Conservation (phyloP, 192 early-diverging fungal genomes). For the Piromyces finnis region DNA sequence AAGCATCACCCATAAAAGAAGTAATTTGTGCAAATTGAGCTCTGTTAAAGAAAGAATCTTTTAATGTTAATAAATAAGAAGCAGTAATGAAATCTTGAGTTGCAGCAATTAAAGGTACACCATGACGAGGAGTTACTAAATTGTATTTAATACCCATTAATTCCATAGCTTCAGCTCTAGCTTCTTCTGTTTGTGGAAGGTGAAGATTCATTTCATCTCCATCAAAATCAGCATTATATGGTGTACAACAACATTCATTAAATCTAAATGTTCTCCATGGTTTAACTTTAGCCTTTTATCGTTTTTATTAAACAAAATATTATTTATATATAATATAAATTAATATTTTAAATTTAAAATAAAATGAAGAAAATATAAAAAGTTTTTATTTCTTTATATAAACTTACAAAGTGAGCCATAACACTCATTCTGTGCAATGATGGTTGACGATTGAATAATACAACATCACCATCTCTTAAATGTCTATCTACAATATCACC, state of each 20-base stretch:
- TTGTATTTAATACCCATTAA: slow-evolving; percentile 93
- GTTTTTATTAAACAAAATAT: too few relatives aligned
- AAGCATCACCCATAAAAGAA: slow-evolving; percentile 76
- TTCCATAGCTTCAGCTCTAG: slow-evolving; percentile 83
- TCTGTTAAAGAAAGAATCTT: slow-evolving; percentile 90
- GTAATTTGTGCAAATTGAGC: slow-evolving; percentile 82
- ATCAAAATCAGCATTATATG: slow-evolving; percentile 99
- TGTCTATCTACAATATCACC: slow-evolving; percentile 96
- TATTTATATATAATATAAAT: slow-evolving; percentile 1
- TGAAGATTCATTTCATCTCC: slow-evolving; percentile 99
- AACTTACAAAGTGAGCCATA: slow-evolving; percentile 81
- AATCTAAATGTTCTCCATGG: slow-evolving; percentile 98
- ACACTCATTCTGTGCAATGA: slow-evolving; percentile 91
- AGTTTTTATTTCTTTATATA: neutral
- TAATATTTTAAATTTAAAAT: neutral
- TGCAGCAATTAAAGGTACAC: slow-evolving; percentile 93
- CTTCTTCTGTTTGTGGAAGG: slow-evolving; percentile 98
- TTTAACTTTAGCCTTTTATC: slow-evolving; percentile 64
- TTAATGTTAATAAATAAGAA: slow-evolving; percentile 77
- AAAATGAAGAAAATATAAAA: neutral
- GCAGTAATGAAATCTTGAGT: slow-evolving; percentile 99
- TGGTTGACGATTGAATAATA: slow-evolving; percentile 97
- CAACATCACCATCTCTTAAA: slow-evolving; percentile 78
- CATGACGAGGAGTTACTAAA: slow-evolving; percentile 93
- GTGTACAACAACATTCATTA: slow-evolving; percentile 99